Percentiles rank a stretch among this genome's conserved stretches.
phyloP scores from a whole-genome alignment of 305 asterid genomes.

The Solanum aculeatissimum region DNA sequence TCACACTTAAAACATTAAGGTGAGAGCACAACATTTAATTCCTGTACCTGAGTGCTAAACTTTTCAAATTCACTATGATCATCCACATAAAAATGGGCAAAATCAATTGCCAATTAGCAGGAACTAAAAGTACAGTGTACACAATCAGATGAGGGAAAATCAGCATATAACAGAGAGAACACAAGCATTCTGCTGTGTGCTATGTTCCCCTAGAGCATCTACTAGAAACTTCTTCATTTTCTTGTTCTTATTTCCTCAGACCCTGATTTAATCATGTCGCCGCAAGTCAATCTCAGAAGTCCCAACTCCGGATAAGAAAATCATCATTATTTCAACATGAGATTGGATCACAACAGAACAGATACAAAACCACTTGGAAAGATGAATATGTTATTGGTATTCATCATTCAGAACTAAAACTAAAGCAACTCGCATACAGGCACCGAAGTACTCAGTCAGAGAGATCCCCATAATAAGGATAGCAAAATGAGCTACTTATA shows the following conservation, averaged over 20 bases:
- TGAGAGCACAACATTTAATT: neutral
- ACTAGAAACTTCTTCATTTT: neutral
- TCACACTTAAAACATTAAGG: neutral
- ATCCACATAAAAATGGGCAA: neutral
- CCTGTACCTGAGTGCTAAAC: neutral
- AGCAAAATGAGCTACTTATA: neutral
- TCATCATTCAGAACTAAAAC: neutral
- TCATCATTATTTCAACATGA: neutral
- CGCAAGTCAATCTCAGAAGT: neutral
- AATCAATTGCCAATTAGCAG: neutral
- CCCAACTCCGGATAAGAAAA: neutral
- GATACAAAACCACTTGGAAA: neutral
- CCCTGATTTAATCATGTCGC: neutral
- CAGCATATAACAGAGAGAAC: neutral
- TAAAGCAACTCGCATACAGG: neutral
- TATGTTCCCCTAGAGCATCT: neutral
- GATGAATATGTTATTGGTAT: neutral
- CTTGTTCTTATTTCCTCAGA: neutral
- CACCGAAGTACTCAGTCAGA: neutral
- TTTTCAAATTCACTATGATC: neutral
- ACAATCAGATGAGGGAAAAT: neutral
- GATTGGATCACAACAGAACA: neutral
- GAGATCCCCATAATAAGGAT: neutral
- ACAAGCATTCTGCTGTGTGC: neutral
- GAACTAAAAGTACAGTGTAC: neutral